Evolutionary conservation across 768 basidiomycete genomes (phyloP).

Genomic region (Boletus subparvulus): DNA sequence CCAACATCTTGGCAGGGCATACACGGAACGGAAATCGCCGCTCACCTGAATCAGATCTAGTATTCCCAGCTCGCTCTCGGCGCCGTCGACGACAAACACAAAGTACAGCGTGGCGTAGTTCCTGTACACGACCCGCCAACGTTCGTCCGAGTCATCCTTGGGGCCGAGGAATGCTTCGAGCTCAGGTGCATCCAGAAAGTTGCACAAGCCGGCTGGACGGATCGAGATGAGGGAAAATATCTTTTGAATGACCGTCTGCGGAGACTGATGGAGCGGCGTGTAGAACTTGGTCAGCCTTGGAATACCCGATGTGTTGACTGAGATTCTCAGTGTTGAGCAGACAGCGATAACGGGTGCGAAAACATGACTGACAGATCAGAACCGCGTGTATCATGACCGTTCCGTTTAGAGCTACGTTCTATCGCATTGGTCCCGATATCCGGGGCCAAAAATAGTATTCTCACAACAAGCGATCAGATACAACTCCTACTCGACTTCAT

Average conservation of each 20-base stretch:
- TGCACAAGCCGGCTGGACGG: conserved; percentile 83
- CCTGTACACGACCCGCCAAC: conserved; percentile 88
- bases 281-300: conserved; percentile 88
- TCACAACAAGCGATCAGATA: background rate
- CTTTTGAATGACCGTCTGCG: conserved; percentile 74
- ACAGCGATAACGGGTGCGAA: conserved; percentile 17
- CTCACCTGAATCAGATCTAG: conserved; percentile 94
- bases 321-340: conserved; percentile 20
- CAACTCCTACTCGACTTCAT: background rate
- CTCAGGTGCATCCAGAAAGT: conserved; percentile 93
- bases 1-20: background rate
- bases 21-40: background rate
- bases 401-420: background rate
- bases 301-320: conserved; percentile 93
- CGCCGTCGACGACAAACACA: conserved; percentile 93
- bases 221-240: conserved; percentile 87
- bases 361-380: conserved; percentile 64
- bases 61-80: conserved; percentile 95
- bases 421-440: background rate
- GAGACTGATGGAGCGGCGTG: conserved; percentile 61
- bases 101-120: conserved; percentile 97
- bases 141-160: conserved; percentile 51
- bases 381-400: conserved; percentile 78
- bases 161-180: conserved; percentile 70
- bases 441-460: background rate